A percentile compares a stretch with the other conserved stretches of the same genome.
Evolutionary conservation across 768 basidiomycete genomes (phyloP).

Genomic region (Suillus clintonianus): DNA sequence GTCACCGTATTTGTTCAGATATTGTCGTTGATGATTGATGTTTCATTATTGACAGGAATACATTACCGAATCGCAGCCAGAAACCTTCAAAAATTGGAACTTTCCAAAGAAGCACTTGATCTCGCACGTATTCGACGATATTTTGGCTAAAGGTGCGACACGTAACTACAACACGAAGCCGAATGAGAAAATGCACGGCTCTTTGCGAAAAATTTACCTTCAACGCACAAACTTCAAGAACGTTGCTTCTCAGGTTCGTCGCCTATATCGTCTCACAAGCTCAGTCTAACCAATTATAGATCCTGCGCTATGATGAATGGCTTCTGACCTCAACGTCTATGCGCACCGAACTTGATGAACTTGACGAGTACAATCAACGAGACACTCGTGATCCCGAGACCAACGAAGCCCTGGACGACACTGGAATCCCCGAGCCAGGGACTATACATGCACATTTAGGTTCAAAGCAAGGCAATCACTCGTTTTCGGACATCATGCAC

Average conservation of each 20-base stretch:
- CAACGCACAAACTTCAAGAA: slow-evolving; percentile 37
- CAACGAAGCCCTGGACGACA: not conserved
- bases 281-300: slow-evolving; percentile 6
- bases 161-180: slow-evolving; percentile 33
- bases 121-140: slow-evolving; percentile 33
- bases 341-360: not conserved
- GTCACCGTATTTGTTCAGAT: not conserved
- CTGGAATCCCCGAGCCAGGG: too few species aligned
- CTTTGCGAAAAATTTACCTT: slow-evolving; percentile 22
- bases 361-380: slow-evolving; percentile 23
- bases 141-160: slow-evolving; percentile 33
- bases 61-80: not conserved
- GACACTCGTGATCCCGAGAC: slow-evolving; percentile 17
- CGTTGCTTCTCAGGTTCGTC: slow-evolving; percentile 31
- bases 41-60: slow-evolving; percentile 4
- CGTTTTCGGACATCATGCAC: not conserved
- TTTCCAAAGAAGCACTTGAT: slow-evolving; percentile 36
- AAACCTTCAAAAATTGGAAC: slow-evolving; percentile 26
- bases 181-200: slow-evolving; percentile 32
- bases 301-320: slow-evolving; percentile 5
- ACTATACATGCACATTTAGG: slow-evolving; percentile 2
- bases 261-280: slow-evolving; percentile 9
- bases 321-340: slow-evolving; percentile 7
- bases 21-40: not conserved
- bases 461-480: not conserved